Base-by-base conservation (phyloP, 2,329 filamentous ascomycete species). In the Bertia moriformis region DNA sequence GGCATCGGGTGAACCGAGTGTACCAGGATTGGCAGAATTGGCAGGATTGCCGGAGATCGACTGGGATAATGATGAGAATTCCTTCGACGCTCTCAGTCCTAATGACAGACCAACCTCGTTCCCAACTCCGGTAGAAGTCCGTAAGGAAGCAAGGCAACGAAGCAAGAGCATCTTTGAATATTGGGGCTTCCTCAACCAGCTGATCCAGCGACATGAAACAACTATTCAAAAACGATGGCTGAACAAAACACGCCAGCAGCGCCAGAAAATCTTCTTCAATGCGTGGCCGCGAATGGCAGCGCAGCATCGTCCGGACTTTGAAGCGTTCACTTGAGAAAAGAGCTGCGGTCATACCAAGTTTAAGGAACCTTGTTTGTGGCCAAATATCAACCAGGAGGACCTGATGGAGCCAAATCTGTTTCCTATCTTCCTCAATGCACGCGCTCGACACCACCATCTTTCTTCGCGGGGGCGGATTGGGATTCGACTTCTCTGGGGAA, bases 321-420 rank as follows among this genome's bases (percentile, higher is more conserved):
- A 48, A 3, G 57, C 55, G 13, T 55, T 57, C 18, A n/a, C n/a
- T n/a, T n/a, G n/a, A 48, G 46, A n/a, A 50, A 45, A 22, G 44
- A 53, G 13, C 22, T 42, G 3, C 12, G 32, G 2, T 14, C 47
- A 12, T 3, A 48, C 48, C 10, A 43, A 46, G 18, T 47, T 53
- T n/a, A 45, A 41, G 4, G 56, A 61, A 4, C 40, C 52, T 5
- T 71, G 55, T 42, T 49, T 70, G 32, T 73, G 62, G 59, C 72
- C 72, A 0, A 58, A 66, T 36, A 64, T 78, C 48, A 78, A 78
- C 44, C 56, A 69, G 30, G 67, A 78, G 40, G 72, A 78, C 45
- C 53, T 78, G 1, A 39, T 47, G 0, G 55, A 62, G 17, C 49
- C 60, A 0, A 66, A 62, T 37, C 42, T 52, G 0, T 46, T 78